Evolutionary conservation across 2,329 filamentous ascomycete species (phyloP), one percentile per base, ranked within the genome.

Genomic region (Stagonosporopsis rhizophila): DNA sequence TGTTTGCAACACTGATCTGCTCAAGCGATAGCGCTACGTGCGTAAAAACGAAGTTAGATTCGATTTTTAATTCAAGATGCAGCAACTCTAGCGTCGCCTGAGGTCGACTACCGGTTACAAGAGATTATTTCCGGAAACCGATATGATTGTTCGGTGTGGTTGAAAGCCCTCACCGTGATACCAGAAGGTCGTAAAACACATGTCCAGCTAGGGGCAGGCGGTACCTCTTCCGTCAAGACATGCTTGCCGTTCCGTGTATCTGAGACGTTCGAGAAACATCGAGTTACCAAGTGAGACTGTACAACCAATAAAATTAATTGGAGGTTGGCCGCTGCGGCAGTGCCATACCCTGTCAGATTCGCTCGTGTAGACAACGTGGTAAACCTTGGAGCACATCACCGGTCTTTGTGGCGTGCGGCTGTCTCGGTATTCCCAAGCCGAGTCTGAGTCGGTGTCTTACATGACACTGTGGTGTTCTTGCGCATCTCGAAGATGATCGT

Each of bases 321-420:
- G 30, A 38, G 47, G n/a, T 46, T 37, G 35, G 30, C 28, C 22
- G 37, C 47, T 46, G 41, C 47, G 37, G 38, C 41, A 38, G 6
- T 39, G 23, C 27, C 9, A 34, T 19, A 25, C 53, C 42, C 37
- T 39, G 38, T 39, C 27, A 14, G 34, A 30, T 44, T 28, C 22
- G 40, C 44, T 54, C 52, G 40, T 55, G 54, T 46, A 40, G 19
- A 45, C 42, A 58, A 56, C 50, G 57, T 59, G 52, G 52, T 52
- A 34, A 59, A 42, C 55, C 57, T 52, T 45, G 48, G 38, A 40
- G 44, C 37, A 38, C 50, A 46, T 58, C 53, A 51, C 42, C 27
- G n/a, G 35, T 23, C 8, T 38, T 17, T 23, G 20, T 44, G 42
- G 27, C 44, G 27, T 50, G 19, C 17, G 32, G n/a, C 27, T n/a